A percentile compares a stretch with the other conserved stretches of the same genome.
phyloP scores from a whole-genome alignment of 495 filamentous ascomycete species.

The Aspergillus biplanus region DNA sequence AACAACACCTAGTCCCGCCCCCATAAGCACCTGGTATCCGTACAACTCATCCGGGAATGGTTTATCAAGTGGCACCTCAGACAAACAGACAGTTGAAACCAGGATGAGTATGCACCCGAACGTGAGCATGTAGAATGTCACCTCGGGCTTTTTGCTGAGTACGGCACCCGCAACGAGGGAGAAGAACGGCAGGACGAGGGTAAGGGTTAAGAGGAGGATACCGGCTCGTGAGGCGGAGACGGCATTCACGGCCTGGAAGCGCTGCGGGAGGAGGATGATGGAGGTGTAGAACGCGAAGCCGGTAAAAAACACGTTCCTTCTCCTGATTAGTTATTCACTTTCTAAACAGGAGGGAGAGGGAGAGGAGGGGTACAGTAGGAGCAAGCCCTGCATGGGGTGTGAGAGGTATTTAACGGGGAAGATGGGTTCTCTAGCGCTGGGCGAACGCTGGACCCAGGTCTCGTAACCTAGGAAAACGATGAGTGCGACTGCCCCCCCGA shows the following conservation, averaged over 20 bases:
- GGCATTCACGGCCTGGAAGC: constrained; percentile 5
- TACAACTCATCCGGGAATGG: too few relatives aligned
- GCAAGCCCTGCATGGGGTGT: not conserved
- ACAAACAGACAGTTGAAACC: too few relatives aligned
- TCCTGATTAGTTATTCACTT: not conserved
- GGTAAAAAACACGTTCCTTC: constrained; percentile 2
- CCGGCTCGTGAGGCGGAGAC: not conserved
- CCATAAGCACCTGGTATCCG: too few relatives aligned
- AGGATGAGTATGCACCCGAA: too few relatives aligned
- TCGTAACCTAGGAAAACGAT: constrained; percentile 8
- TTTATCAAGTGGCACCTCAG: too few relatives aligned
- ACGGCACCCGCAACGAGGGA: constrained; percentile 2
- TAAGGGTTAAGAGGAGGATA: constrained; percentile 1
- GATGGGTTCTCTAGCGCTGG: too few relatives aligned
- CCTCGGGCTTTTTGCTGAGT: not conserved
- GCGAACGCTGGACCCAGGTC: too few relatives aligned
- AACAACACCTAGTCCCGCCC: too few relatives aligned
- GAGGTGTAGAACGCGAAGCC: constrained; percentile 6
- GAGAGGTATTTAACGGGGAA: too few relatives aligned
- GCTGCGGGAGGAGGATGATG: constrained; percentile 12
- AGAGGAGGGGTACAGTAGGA: not conserved
- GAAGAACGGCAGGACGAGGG: not conserved
- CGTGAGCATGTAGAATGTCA: too few relatives aligned
- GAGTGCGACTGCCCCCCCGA: not conserved
- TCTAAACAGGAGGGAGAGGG: not conserved